Evolutionary conservation across 805 yeast species (phyloP).

Genomic region (Schwanniomyces occidentalis): DNA sequence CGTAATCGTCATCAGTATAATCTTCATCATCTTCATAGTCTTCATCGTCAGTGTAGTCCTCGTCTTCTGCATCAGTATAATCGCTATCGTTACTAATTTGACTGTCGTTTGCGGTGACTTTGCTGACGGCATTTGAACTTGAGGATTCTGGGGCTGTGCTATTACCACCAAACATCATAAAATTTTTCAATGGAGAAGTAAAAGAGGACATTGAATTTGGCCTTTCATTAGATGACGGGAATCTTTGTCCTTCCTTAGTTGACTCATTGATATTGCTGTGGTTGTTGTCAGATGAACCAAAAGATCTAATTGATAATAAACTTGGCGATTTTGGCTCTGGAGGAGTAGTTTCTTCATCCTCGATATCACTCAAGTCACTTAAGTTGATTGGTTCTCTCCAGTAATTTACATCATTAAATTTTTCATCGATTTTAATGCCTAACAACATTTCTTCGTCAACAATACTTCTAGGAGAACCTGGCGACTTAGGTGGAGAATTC

Average conservation of each 20-base stretch:
- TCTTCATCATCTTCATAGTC: conserved; percentile 28
- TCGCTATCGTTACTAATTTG: conserved; percentile 12
- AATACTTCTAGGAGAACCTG: conserved; percentile 23
- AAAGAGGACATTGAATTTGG: conserved; percentile 37
- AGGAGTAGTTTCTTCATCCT: conserved; percentile 28
- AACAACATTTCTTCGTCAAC: conserved; percentile 23
- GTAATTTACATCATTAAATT: conserved; percentile 82
- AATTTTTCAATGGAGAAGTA: conserved; percentile 42
- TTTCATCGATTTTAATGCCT: conserved; percentile 48
- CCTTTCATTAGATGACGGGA: conserved; percentile 20
- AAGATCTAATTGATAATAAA: conserved; percentile 11
- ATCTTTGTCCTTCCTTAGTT: conserved; percentile 1
- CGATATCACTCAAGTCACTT: conserved; percentile 52
- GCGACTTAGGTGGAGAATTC: conserved; percentile 19
- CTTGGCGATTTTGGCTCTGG: conserved; percentile 18
- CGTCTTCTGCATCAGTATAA: conserved; percentile 18
- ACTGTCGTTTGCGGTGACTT: conserved; percentile 6
- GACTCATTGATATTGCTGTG: too few relatives aligned
- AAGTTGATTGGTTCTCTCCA: conserved; percentile 86
- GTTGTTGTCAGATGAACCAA: conserved; percentile 4
- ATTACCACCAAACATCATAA: conserved; percentile 37
- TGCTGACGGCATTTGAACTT: background rate
- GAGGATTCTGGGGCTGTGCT: background rate
- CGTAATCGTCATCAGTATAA: conserved; percentile 13
- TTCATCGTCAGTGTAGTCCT: conserved; percentile 22